Conservation (phyloP, 106 monocot genomes). For the Platanthera guangdongensis region DNA sequence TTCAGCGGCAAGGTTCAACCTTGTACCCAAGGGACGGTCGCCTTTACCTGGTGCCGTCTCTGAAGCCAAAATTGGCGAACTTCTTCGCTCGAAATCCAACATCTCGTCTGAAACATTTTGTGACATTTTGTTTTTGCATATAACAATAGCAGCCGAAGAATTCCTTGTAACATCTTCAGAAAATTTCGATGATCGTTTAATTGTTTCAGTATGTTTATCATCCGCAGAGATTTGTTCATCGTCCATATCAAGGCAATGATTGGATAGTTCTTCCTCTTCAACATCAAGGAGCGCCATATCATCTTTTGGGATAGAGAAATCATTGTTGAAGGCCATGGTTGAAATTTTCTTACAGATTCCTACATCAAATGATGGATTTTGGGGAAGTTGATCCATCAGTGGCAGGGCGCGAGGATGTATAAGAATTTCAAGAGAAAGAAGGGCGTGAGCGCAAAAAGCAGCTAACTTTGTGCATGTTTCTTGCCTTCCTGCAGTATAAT, state of each 20-base stretch:
- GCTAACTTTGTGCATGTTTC: conserved; percentile 62
- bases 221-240: conserved; percentile 9
- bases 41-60: not conserved
- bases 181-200: not conserved
- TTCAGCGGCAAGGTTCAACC: not conserved
- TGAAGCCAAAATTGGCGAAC: not conserved
- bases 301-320: not conserved
- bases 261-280: conserved; percentile 17
- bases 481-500: conserved; percentile 45
- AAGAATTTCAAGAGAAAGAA: conserved; percentile 73
- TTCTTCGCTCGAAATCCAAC: not conserved
- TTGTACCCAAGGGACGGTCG: not conserved
- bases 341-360: not conserved
- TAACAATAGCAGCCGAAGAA: not conserved
- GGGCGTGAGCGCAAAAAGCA: conserved; percentile 62
- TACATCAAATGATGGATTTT: conserved; percentile 13
- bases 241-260: conserved; percentile 7
- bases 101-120: not conserved
- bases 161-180: conserved; percentile 9
- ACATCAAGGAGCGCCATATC: conserved; percentile 13
- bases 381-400: conserved; percentile 23
- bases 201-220: not conserved
- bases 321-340: not conserved
- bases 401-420: conserved; percentile 78
- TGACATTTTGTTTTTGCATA: not conserved